phyloP scores from a whole-genome alignment of 2,329 filamentous ascomycete species.

The Fusarium mangiferae region DNA sequence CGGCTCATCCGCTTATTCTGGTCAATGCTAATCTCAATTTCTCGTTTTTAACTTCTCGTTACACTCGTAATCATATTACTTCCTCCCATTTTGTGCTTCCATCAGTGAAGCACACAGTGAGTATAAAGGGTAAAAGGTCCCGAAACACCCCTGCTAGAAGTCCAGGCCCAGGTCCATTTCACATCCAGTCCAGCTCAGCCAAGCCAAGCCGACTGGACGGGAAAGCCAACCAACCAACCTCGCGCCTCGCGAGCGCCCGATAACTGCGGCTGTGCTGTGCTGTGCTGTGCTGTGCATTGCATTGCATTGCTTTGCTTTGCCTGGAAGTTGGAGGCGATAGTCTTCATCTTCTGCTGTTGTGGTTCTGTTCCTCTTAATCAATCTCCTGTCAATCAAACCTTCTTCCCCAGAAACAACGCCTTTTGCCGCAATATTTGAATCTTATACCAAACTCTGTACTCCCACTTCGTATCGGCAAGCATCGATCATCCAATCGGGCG shows the following conservation, averaged over 20 bases:
- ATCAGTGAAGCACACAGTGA: slow-evolving; percentile 26
- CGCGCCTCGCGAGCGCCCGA: slow-evolving; percentile 30
- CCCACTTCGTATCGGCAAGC: slow-evolving; percentile 17
- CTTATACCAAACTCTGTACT: slow-evolving; percentile 12
- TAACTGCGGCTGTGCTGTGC: slow-evolving; percentile 37
- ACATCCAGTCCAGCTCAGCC: slow-evolving; percentile 31
- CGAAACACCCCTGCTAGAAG: slow-evolving; percentile 31
- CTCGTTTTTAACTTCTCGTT: background rate
- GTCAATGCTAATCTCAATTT: background rate
- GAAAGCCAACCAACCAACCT: slow-evolving; percentile 35
- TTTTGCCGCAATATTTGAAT: background rate
- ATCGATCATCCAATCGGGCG: slow-evolving; percentile 16
- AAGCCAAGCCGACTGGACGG: slow-evolving; percentile 29
- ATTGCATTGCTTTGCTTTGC: background rate
- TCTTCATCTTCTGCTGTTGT: slow-evolving; percentile 20
- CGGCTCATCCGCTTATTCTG: slow-evolving; percentile 2
- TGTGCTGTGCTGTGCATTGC: background rate
- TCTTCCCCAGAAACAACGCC: background rate
- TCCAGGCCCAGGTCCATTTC: slow-evolving; percentile 14
- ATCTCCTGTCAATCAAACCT: slow-evolving; percentile 6
- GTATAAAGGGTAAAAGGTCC: slow-evolving; percentile 17
- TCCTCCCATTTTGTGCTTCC: background rate
- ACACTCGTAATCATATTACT: slow-evolving; percentile 1
- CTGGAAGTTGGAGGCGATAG: slow-evolving; percentile 31
- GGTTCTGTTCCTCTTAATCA: slow-evolving; percentile 9